Evolutionary conservation across 2,329 filamentous ascomycete species (phyloP).

Genomic region (Zymoseptoria brevis): DNA sequence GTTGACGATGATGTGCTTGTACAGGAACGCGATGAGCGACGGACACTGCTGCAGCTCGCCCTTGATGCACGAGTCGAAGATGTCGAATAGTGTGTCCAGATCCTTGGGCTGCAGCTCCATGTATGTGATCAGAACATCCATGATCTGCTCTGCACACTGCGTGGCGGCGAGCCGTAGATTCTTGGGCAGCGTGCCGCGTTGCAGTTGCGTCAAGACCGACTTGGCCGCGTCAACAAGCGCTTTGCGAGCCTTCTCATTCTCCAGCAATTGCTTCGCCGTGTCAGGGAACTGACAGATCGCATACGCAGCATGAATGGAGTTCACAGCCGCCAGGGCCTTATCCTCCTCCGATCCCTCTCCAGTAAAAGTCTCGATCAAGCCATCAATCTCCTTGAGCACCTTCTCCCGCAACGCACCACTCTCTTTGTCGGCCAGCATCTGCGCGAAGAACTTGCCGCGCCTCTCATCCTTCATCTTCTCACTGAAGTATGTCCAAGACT

Average conservation of each 20-base stretch:
- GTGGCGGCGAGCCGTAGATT: conserved; percentile 74
- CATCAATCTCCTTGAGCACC: conserved; percentile 64
- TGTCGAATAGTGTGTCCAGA: conserved; percentile 69
- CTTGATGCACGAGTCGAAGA: conserved; percentile 76
- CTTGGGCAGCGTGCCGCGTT: conserved; percentile 59
- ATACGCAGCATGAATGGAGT: conserved; percentile 77
- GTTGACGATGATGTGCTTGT: conserved; percentile 72
- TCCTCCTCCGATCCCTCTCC: conserved; percentile 44
- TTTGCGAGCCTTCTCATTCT: conserved; percentile 50
- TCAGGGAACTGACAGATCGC: conserved; percentile 63
- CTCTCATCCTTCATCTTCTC: conserved; percentile 72
- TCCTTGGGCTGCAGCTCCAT: conserved; percentile 59
- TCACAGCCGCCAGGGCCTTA: conserved; percentile 71
- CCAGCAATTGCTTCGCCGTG: conserved; percentile 58
- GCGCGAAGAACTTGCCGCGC: conserved; percentile 84
- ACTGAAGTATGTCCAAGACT: conserved; percentile 76
- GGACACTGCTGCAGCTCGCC: conserved; percentile 75
- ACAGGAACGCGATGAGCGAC: conserved; percentile 72
- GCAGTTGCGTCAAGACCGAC: conserved; percentile 68
- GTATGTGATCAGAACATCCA: conserved; percentile 75
- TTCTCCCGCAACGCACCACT: conserved; percentile 68
- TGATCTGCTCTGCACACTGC: conserved; percentile 81
- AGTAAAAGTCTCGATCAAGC: conserved; percentile 57
- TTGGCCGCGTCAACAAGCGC: conserved; percentile 59
- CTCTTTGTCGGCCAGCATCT: conserved; percentile 68